Evolutionary conservation across 208 protist genomes (phyloP).

Genomic region (Trypanosoma brucei): DNA sequence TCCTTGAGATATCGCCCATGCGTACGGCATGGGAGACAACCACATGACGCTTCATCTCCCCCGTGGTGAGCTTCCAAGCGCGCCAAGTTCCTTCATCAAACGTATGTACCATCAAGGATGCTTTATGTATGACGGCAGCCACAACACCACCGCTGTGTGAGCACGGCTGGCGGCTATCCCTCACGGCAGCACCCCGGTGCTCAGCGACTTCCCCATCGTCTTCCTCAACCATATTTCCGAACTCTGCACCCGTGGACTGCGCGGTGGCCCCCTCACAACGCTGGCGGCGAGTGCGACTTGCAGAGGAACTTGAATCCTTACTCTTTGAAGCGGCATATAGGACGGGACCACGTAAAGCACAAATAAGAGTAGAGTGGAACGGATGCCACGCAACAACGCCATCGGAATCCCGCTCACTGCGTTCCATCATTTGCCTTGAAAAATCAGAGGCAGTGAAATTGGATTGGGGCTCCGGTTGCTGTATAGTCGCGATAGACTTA

Average conservation of each 20-base stretch:
- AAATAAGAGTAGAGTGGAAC: constrained; percentile 39
- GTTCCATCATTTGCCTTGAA: constrained; percentile 54
- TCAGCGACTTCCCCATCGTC: not conserved
- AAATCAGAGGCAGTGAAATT: constrained; percentile 46
- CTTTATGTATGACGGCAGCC: constrained; percentile 29
- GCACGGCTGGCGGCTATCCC: not conserved
- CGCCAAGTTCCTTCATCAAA: constrained; percentile 65
- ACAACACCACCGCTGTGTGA: constrained; percentile 45
- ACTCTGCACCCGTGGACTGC: not conserved
- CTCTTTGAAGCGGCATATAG: constrained; percentile 45
- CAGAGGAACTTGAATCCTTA: constrained; percentile 1
- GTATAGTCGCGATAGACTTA: constrained; percentile 47
- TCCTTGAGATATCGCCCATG: constrained; percentile 37
- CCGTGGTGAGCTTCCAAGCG: constrained; percentile 52
- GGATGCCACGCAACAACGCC: constrained; percentile 63
- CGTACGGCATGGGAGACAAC: constrained; percentile 40
- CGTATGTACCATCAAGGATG: constrained; percentile 45
- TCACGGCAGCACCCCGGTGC: not conserved
- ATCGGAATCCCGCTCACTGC: constrained; percentile 49
- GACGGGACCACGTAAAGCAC: constrained; percentile 57
- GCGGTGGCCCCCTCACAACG: not conserved
- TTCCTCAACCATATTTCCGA: not conserved
- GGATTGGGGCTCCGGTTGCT: constrained; percentile 27
- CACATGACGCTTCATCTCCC: constrained; percentile 29
- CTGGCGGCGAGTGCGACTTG: constrained; percentile 7